phyloP scores from a whole-genome alignment of 2,329 filamentous ascomycete genomes.

The Pseudocercospora vitis region DNA sequence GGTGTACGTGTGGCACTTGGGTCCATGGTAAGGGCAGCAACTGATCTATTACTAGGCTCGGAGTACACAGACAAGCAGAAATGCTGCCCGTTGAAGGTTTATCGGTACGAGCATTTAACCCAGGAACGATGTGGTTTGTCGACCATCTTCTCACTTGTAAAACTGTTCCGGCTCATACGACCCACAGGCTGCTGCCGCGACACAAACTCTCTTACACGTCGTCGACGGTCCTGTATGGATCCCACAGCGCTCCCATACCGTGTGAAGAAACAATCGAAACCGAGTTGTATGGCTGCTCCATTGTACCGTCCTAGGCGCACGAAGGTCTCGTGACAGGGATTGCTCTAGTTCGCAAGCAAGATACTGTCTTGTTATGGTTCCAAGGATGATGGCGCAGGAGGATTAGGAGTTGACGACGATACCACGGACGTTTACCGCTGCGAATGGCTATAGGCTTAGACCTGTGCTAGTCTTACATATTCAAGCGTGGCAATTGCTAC shows the following conservation, averaged over 20 bases:
- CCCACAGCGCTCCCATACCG: slow-evolving; percentile 6
- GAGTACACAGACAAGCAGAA: slow-evolving; percentile 24
- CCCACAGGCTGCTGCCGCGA: slow-evolving; percentile 21
- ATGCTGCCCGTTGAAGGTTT: slow-evolving; percentile 21
- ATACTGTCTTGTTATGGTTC: too few relatives aligned
- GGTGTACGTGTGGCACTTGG: slow-evolving; percentile 15
- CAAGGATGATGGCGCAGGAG: not conserved
- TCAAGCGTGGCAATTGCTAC: not conserved
- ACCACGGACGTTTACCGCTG: not conserved
- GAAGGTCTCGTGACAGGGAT: slow-evolving; percentile 9
- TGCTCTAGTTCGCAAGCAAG: too few relatives aligned
- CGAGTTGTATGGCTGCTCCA: slow-evolving; percentile 1
- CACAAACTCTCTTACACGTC: slow-evolving; percentile 20
- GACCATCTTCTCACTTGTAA: too few relatives aligned
- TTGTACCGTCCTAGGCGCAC: slow-evolving; percentile 7
- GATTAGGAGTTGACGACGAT: not conserved
- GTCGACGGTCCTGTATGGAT: slow-evolving; percentile 16
- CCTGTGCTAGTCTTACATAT: not conserved
- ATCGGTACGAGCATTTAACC: slow-evolving; percentile 20
- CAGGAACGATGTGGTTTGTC: slow-evolving; percentile 21
- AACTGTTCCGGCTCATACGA: not conserved
- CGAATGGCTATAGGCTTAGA: not conserved
- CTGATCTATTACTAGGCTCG: slow-evolving; percentile 17
- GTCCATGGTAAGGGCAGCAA: not conserved
- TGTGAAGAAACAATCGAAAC: slow-evolving; percentile 8